phyloP scores from a whole-genome alignment of 176 grass and related monocot species.

The Rhynchospora pubera region DNA sequence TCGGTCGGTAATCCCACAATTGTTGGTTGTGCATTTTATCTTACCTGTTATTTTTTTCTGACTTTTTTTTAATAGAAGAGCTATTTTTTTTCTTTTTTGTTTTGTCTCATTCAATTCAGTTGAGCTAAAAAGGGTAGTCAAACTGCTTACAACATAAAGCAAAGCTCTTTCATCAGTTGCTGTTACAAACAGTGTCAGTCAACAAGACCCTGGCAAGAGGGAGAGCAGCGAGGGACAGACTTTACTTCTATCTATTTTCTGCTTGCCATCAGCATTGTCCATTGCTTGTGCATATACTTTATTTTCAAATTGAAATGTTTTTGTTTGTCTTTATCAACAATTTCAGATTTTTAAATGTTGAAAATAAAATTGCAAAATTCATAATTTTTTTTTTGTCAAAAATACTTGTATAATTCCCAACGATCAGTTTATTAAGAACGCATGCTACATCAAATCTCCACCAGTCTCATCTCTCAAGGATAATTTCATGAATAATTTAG shows the following conservation, averaged over 20 bases:
- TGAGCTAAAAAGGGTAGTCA: background rate
- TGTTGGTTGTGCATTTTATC: too few species aligned
- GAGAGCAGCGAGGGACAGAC: background rate
- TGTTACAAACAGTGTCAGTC: background rate
- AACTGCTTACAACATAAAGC: background rate
- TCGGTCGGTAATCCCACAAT: too few species aligned
- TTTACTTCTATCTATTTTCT: background rate
- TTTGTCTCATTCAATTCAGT: background rate
- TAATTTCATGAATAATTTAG: background rate
- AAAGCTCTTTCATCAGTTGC: constrained; percentile 1
- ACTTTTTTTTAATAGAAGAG: background rate
- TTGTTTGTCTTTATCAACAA: background rate
- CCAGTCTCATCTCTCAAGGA: background rate
- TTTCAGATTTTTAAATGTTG: background rate
- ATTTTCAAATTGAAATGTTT: background rate
- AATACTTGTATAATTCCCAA: too few species aligned
- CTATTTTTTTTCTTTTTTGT: background rate
- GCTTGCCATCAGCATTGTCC: background rate
- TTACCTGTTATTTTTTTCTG: background rate
- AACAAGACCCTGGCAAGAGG: background rate
- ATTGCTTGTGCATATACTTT: background rate
- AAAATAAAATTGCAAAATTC: too few species aligned
- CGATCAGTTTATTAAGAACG: too few species aligned
- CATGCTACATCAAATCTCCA: too few species aligned
- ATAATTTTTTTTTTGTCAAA: too few species aligned